Percentiles rank a stretch among this genome's conserved stretches.
Conservation (phyloP, 306 rosid species). For the Acacia confusa region DNA sequence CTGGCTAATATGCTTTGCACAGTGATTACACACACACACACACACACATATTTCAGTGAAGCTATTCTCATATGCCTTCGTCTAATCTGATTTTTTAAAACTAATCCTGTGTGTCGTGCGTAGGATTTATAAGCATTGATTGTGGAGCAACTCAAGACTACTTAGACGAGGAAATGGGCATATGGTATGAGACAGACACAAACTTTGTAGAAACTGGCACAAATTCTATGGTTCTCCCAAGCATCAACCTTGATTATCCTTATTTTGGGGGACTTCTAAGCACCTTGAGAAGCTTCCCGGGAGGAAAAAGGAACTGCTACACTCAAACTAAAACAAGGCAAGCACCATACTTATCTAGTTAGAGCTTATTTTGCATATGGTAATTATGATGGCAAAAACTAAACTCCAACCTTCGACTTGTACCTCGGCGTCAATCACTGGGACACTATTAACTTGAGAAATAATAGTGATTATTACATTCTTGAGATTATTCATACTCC, state of each 20-base stretch:
- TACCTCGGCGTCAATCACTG: slow-evolving; percentile 48
- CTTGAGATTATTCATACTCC: slow-evolving; percentile 34
- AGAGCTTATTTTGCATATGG: slow-evolving; percentile 13
- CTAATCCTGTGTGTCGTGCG: too few species aligned
- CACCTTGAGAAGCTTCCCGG: neutral
- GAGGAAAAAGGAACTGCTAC: neutral
- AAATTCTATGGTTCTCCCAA: neutral
- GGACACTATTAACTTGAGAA: neutral
- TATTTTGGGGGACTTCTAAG: neutral
- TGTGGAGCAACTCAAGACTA: neutral
- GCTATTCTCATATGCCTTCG: neutral
- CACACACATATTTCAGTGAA: neutral
- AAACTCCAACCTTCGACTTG: slow-evolving; percentile 34
- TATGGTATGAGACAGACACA: neutral
- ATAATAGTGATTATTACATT: too few species aligned
- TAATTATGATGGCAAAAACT: slow-evolving; percentile 38
- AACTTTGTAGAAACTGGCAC: neutral
- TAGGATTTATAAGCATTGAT: slow-evolving; percentile 13
- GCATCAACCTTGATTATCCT: neutral
- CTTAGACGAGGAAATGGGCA: neutral
- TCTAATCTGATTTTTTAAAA: too few species aligned
- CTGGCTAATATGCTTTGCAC: neutral
- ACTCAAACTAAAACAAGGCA: neutral
- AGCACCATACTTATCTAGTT: neutral
- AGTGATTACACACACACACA: too few species aligned